phyloP scores from a whole-genome alignment of 805 yeast species.

The Cyberlindnera maclurae region DNA sequence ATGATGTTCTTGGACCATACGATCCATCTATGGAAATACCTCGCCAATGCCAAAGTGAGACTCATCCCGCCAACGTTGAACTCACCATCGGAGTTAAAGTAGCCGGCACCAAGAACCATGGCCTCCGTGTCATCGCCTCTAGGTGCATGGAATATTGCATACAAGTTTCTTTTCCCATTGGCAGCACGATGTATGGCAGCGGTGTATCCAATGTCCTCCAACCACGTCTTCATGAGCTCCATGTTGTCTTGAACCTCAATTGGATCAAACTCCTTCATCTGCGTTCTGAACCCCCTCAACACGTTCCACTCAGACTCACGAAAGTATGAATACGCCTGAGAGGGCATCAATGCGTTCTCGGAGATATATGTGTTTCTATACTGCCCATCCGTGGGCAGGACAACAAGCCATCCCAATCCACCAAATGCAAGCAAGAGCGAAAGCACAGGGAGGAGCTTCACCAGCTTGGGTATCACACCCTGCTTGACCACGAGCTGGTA shows the following conservation, averaged over 20 bases:
- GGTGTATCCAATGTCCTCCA: slow-evolving; percentile 66
- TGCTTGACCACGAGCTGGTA: slow-evolving; percentile 36
- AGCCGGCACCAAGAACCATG: slow-evolving; percentile 84
- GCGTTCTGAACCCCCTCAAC: slow-evolving; percentile 68
- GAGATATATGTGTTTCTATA: slow-evolving; percentile 79
- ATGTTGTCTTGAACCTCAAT: slow-evolving; percentile 32
- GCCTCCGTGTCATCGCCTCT: slow-evolving; percentile 96
- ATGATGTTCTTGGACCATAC: slow-evolving; percentile 95
- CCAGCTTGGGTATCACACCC: slow-evolving; percentile 41
- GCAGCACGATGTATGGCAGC: slow-evolving; percentile 37
- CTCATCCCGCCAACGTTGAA: slow-evolving; percentile 79
- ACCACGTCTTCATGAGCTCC: slow-evolving; percentile 45
- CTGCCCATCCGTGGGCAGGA: slow-evolving; percentile 76
- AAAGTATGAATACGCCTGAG: slow-evolving; percentile 87
- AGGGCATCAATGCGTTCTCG: slow-evolving; percentile 96
- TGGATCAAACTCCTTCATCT: slow-evolving; percentile 31
- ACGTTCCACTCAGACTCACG: slow-evolving; percentile 93
- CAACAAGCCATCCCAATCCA: slow-evolving; percentile 53
- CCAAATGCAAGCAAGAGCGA: slow-evolving; percentile 35
- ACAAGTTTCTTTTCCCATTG: slow-evolving; percentile 42
- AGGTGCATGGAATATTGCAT: slow-evolving; percentile 86
- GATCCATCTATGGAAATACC: slow-evolving; percentile 79
- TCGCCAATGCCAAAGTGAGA: slow-evolving; percentile 60
- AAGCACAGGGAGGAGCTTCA: slow-evolving; percentile 35
- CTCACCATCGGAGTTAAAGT: slow-evolving; percentile 60